A percentile compares a stretch with the other conserved stretches of the same genome.
These are phyloP conservation scores for Paxillus rubicundulus DNA, from an alignment of 768 basidiomycete genomes.

Conservation along the genomic window DNA sequence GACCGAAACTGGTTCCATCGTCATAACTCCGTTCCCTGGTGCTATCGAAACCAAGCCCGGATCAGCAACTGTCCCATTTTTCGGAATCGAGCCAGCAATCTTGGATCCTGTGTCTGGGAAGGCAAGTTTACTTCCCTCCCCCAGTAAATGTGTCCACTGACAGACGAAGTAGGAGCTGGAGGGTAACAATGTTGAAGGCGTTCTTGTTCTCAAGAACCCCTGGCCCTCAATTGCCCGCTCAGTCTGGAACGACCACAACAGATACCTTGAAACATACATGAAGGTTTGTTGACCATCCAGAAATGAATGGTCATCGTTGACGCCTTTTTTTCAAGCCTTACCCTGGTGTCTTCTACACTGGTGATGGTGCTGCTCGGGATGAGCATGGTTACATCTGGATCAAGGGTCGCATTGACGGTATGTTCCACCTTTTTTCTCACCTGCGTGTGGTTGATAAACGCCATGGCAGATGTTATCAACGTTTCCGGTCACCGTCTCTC, in stretches of 20 bases:
- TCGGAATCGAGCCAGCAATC: conserved; percentile 87
- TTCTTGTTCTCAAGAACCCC: conserved; percentile 78
- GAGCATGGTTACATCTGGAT: conserved; percentile 99
- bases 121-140: conserved; percentile 29
- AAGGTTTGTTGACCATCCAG: conserved; percentile 31
- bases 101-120: conserved; percentile 81
- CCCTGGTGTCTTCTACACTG: conserved; percentile 94
- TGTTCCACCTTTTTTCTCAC: conserved; percentile 23
- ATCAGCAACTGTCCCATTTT: conserved; percentile 81
- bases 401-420: conserved; percentile 93
- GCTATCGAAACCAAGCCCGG: conserved; percentile 93
- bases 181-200: conserved; percentile 88
- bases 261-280: conserved; percentile 80
- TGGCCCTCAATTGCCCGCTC: conserved; percentile 97
- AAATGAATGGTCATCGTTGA: conserved; percentile 45
- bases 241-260: conserved; percentile 88
- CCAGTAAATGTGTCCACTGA: not conserved
- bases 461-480: conserved; percentile 82
- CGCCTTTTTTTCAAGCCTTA: conserved; percentile 50
- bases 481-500: conserved; percentile 96
- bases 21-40: conserved; percentile 93
- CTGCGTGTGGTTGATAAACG: not conserved
- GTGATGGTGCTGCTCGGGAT: conserved; percentile 93
- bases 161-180: conserved; percentile 48
- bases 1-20: conserved; percentile 97